Percentiles rank a stretch among this genome's conserved stretches.
Conservation (phyloP, 306 rosid genomes). For the Amphicarpaea edgeworthii region DNA sequence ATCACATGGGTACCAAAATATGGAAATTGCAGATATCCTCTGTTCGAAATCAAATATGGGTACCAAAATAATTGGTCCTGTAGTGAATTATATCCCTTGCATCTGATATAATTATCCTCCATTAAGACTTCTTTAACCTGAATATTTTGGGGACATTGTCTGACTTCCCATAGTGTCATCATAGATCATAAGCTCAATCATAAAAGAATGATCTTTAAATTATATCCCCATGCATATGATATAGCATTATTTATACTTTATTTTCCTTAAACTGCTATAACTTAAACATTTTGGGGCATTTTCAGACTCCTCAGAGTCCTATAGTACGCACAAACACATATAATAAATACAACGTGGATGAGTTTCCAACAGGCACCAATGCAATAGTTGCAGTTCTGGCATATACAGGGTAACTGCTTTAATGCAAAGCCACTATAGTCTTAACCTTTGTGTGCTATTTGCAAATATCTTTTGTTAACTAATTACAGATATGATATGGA, state of each 20-base stretch:
- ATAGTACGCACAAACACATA: conserved; percentile 86
- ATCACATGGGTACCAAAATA: no score
- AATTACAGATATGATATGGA: conserved; percentile 91
- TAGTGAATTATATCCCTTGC: conserved; percentile 14
- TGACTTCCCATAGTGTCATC: conserved; percentile 86
- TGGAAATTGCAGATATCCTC: conserved; percentile 23
- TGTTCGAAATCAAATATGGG: background rate
- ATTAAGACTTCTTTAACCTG: background rate
- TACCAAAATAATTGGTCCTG: conserved; percentile 16
- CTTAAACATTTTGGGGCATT: conserved; percentile 47
- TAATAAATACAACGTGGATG: conserved; percentile 72
- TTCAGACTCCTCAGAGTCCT: conserved; percentile 92
- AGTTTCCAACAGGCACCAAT: conserved; percentile 91
- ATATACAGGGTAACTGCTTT: conserved; percentile 86
- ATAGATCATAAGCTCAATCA: background rate
- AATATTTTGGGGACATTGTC: conserved; percentile 52
- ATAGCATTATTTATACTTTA: conserved; percentile 17
- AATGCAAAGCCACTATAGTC: conserved; percentile 30
- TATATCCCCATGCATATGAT: conserved; percentile 3
- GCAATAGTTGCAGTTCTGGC: conserved; percentile 96
- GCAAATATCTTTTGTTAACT: conserved; percentile 37
- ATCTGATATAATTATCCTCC: conserved; percentile 29
- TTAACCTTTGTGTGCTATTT: conserved; percentile 31
- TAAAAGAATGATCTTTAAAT: conserved; percentile 23
- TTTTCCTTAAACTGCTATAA: conserved; percentile 1